phyloP scores from a whole-genome alignment of 2,329 filamentous ascomycete genomes.

The Alternaria panax region DNA sequence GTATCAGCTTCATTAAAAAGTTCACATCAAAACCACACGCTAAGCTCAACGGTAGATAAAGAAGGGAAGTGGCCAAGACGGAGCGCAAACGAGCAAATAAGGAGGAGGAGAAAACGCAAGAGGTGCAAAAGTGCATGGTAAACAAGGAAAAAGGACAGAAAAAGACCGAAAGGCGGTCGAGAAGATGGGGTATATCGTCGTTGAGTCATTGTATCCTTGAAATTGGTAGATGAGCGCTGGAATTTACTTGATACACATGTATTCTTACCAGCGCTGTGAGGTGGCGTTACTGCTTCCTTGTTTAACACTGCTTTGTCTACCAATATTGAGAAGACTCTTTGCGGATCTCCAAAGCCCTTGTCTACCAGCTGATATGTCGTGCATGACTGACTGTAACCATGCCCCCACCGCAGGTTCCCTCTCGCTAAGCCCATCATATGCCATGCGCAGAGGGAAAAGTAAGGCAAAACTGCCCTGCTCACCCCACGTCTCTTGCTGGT shows the following conservation, averaged over 20 bases:
- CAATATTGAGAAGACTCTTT: background rate
- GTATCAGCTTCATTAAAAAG: background rate
- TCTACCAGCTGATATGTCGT: background rate
- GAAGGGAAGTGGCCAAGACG: background rate
- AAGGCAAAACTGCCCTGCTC: constrained; percentile 2
- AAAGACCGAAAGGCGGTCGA: background rate
- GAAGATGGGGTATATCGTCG: background rate
- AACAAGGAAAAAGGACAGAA: background rate
- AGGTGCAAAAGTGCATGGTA: background rate
- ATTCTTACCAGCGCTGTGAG: background rate
- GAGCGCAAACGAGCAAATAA: background rate
- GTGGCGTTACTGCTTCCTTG: background rate
- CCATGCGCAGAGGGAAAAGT: constrained; percentile 7
- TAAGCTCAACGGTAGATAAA: background rate
- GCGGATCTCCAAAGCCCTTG: background rate
- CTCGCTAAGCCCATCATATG: background rate
- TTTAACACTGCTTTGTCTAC: background rate
- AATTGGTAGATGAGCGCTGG: background rate
- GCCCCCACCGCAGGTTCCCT: background rate
- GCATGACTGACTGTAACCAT: background rate
- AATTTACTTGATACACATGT: background rate
- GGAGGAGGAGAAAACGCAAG: background rate
- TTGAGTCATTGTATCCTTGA: background rate
- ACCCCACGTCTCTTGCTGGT: background rate
- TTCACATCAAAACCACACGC: background rate